phyloP scores from a whole-genome alignment of 179 eudicot genomes.

The Nepenthes alata region DNA sequence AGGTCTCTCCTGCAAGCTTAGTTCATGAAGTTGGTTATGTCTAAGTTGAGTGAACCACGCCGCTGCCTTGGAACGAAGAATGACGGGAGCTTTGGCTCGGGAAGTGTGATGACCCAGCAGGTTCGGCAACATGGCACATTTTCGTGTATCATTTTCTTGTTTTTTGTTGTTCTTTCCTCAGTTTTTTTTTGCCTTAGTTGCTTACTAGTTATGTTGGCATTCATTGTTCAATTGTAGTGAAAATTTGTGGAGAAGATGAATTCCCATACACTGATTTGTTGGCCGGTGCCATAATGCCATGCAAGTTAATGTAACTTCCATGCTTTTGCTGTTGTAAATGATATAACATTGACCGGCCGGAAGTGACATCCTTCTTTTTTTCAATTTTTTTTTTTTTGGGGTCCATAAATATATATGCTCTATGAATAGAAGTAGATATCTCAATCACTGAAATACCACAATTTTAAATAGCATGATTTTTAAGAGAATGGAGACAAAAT shows the following conservation, averaged over 20 bases:
- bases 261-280: background rate
- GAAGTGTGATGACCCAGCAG: conserved; percentile 2
- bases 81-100: background rate
- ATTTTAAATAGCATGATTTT: too few relatives aligned
- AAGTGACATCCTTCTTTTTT: too few relatives aligned
- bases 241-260: background rate
- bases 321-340: too few relatives aligned
- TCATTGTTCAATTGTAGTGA: conserved; percentile 11
- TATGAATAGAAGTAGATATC: too few relatives aligned
- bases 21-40: conserved; percentile 14
- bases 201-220: conserved; percentile 6
- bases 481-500: too few relatives aligned
- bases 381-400: too few relatives aligned
- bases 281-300: too few relatives aligned
- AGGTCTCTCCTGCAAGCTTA: conserved; percentile 16
- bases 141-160: conserved; percentile 4
- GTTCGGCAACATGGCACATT: conserved; percentile 13
- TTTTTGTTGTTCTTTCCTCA: background rate
- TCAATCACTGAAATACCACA: too few relatives aligned
- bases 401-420: too few relatives aligned
- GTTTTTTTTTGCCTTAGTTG: conserved; percentile 4
- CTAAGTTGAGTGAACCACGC: background rate
- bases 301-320: too few relatives aligned
- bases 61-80: background rate
- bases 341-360: too few relatives aligned